Conservation (phyloP, 257 asterid species). For the Gynochthodes officinalis region DNA sequence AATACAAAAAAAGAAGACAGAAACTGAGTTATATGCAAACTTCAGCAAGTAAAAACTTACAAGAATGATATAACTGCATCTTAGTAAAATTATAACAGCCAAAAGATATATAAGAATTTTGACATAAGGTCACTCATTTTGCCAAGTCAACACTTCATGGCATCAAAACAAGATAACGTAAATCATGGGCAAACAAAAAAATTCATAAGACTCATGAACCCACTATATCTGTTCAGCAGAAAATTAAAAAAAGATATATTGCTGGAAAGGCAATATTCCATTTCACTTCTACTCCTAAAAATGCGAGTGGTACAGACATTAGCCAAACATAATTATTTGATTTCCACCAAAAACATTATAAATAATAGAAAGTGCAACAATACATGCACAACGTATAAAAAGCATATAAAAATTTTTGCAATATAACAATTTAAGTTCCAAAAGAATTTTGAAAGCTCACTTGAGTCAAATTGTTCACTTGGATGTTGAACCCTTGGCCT, state of each 20-base stretch:
- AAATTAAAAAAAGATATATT: neutral
- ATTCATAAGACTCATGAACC: neutral
- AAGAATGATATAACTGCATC: neutral
- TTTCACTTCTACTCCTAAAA: neutral
- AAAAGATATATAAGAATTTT: neutral
- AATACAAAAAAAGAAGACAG: no score
- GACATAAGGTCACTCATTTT: neutral
- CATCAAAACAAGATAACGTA: neutral
- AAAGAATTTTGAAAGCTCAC: slow-evolving; percentile 46
- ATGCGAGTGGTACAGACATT: neutral
- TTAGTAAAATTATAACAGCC: neutral
- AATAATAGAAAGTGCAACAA: neutral
- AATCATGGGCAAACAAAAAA: neutral
- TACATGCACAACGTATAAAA: neutral
- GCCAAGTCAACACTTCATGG: neutral
- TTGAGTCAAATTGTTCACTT: slow-evolving; percentile 92
- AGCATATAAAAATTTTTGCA: neutral
- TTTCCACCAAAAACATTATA: neutral
- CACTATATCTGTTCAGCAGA: neutral
- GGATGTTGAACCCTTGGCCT: slow-evolving; percentile 79
- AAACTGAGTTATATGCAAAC: neutral
- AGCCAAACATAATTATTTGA: neutral
- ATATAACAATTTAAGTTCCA: neutral
- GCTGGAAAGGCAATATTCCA: neutral
- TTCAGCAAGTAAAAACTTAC: neutral